Conservation (phyloP, 495 filamentous ascomycete species). For the Talaromyces trachyspermus region DNA sequence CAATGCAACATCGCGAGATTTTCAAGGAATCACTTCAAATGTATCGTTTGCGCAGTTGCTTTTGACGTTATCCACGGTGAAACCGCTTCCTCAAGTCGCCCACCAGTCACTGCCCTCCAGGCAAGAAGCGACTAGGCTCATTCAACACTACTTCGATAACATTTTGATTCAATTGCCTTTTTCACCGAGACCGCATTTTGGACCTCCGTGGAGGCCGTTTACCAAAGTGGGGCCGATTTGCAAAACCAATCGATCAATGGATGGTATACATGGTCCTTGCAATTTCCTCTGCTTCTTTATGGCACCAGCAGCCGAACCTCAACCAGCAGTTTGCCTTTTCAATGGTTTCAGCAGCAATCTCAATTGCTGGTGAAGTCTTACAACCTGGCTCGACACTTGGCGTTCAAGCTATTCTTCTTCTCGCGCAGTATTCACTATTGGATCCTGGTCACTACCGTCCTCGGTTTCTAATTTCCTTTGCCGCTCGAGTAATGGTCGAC, state of each 20-base stretch:
- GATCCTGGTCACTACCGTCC: conserved; percentile 84
- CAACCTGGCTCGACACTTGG: conserved; percentile 73
- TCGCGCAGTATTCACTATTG: conserved; percentile 80
- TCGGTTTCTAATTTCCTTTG: conserved; percentile 85
- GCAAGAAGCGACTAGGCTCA: conserved; percentile 52
- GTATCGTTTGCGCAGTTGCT: conserved; percentile 84
- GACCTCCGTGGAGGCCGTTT: conserved; percentile 70
- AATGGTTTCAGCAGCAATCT: conserved; percentile 62
- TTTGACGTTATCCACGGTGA: conserved; percentile 62
- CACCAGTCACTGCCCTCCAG: conserved; percentile 56
- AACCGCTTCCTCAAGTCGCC: conserved; percentile 49
- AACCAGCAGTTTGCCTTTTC: conserved; percentile 56
- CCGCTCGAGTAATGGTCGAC: conserved; percentile 76
- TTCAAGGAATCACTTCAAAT: conserved; percentile 72
- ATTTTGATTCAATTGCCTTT: conserved; percentile 70
- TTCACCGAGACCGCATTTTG: conserved; percentile 70
- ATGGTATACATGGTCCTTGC: conserved; percentile 83
- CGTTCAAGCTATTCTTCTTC: conserved; percentile 75
- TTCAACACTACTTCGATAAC: conserved; percentile 78
- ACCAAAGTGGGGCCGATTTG: conserved; percentile 54
- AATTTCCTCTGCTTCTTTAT: conserved; percentile 65
- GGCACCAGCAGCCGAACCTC: conserved; percentile 55
- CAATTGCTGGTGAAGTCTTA: conserved; percentile 70
- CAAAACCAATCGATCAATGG: conserved; percentile 73
- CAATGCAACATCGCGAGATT: conserved; percentile 87